Percentiles rank a stretch among this genome's conserved stretches.
These are phyloP conservation scores for Solanum okadae DNA, from an alignment of 257 asterid genomes.

Conservation along the genomic window DNA sequence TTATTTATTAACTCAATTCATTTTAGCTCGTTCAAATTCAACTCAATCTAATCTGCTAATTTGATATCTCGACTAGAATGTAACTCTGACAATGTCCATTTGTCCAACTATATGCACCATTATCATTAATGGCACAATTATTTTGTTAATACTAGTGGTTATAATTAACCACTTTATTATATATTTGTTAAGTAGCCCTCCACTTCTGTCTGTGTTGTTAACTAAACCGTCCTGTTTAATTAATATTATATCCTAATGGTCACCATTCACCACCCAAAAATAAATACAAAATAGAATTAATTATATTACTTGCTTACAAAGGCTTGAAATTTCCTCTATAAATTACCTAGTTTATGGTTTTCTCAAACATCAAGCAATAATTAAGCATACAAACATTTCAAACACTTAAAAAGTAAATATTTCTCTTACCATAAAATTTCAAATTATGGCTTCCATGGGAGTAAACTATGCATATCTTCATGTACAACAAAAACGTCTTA, in stretches of 20 bases:
- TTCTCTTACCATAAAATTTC: not conserved
- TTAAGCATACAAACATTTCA: not conserved
- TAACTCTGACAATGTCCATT: not conserved
- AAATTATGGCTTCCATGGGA: constrained; percentile 37
- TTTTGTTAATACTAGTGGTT: constrained; percentile 11
- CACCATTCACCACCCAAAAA: not conserved
- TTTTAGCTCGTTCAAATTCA: not conserved
- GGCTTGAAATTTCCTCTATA: constrained; percentile 17
- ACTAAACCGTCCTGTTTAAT: not conserved
- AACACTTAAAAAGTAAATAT: not conserved
- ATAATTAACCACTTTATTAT: constrained; percentile 6
- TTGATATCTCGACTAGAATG: not conserved
- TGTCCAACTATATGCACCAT: not conserved
- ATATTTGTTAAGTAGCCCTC: constrained; percentile 5
- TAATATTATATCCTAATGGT: not conserved
- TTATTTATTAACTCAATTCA: not conserved
- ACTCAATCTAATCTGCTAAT: not conserved
- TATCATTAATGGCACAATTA: not conserved
- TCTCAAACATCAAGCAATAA: not conserved
- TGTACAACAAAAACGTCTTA: constrained; percentile 34
- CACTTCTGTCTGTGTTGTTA: not conserved
- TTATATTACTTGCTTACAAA: not conserved
- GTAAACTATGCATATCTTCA: constrained; percentile 27
- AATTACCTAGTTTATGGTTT: constrained; percentile 1
- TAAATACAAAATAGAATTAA: not conserved